Conservation (phyloP, 2,329 filamentous ascomycete species). For the Falciphora oryzae region DNA sequence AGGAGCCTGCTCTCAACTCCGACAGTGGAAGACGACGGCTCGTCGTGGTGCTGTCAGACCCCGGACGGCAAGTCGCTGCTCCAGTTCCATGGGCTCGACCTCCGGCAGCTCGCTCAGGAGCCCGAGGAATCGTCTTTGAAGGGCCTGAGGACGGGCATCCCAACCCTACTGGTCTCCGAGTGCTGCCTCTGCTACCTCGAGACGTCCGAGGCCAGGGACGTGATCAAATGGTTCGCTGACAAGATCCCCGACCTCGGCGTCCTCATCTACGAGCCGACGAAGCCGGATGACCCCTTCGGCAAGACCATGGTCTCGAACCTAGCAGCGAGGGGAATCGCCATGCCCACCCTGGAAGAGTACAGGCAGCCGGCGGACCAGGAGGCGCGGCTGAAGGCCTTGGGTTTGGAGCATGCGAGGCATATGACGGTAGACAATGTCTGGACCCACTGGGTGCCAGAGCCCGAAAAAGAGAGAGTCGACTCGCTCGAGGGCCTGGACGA, state of each 20-base stretch:
- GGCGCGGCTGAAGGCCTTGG: conserved; percentile 57
- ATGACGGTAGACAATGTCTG: conserved; percentile 57
- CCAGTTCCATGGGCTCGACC: conserved; percentile 61
- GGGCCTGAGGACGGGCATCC: conserved; percentile 50
- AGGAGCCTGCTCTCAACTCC: conserved; percentile 32
- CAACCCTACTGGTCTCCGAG: conserved; percentile 86
- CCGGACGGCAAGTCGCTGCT: conserved; percentile 24
- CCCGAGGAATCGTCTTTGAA: conserved; percentile 20
- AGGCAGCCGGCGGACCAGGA: conserved; percentile 63
- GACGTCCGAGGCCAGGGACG: conserved; percentile 53
- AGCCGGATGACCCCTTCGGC: conserved; percentile 79
- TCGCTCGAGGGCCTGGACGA: conserved; percentile 85
- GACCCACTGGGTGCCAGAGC: conserved; percentile 62
- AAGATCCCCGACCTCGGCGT: conserved; percentile 47
- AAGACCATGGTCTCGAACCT: conserved; percentile 90
- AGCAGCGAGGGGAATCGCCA: conserved; percentile 69
- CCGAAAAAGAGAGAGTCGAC: conserved; percentile 76
- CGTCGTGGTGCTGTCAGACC: conserved; percentile 38
- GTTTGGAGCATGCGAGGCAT: conserved; percentile 47
- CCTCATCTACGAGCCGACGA: conserved; percentile 84
- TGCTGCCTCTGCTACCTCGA: conserved; percentile 91
- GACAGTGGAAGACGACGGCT: conserved; percentile 20
- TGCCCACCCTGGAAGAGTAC: conserved; percentile 77
- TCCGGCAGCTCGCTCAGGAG: conserved; percentile 49
- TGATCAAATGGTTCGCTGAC: conserved; percentile 60